A percentile compares a stretch with the other conserved stretches of the same genome.
These are phyloP conservation scores for Apocynum venetum DNA, from an alignment of 257 asterid species.

Conservation along the genomic window DNA sequence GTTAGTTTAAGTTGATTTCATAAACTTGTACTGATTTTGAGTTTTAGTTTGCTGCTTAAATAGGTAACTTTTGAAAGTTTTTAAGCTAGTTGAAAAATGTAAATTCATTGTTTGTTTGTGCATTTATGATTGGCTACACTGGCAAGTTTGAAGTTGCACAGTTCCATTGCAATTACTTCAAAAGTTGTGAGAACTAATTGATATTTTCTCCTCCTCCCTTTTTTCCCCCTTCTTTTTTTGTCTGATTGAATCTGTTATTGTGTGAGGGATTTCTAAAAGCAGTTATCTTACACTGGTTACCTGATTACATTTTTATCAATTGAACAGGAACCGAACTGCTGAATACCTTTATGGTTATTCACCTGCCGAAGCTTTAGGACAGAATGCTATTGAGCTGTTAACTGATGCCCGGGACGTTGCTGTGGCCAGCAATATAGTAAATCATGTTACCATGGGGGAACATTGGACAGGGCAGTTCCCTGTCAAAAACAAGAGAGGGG, in stretches of 20 bases:
- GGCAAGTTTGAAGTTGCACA: neutral
- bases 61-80: neutral
- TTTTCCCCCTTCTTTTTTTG: neutral
- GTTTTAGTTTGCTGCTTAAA: slow-evolving; percentile 1
- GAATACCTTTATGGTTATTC: slow-evolving; percentile 69
- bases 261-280: neutral
- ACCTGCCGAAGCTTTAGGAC: slow-evolving; percentile 67
- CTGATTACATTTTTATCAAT: neutral
- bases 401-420: slow-evolving; percentile 39
- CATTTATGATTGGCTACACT: neutral
- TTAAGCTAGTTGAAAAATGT: slow-evolving; percentile 1
- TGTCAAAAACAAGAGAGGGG: slow-evolving; percentile 57
- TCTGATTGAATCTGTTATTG: neutral
- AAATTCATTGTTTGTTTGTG: slow-evolving; percentile 3
- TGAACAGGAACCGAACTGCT: slow-evolving; percentile 75
- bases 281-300: neutral
- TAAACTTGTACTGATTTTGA: slow-evolving; percentile 9
- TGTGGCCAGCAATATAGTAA: slow-evolving; percentile 45
- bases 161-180: neutral
- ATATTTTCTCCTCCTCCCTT: neutral
- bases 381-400: slow-evolving; percentile 48
- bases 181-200: neutral
- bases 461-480: slow-evolving; percentile 89
- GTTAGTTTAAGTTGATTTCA: slow-evolving; percentile 28
- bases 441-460: slow-evolving; percentile 56